These are phyloP conservation scores for Cryptosporidium andersoni DNA, from an alignment of 169 alveolate species.

Conservation along the genomic window DNA sequence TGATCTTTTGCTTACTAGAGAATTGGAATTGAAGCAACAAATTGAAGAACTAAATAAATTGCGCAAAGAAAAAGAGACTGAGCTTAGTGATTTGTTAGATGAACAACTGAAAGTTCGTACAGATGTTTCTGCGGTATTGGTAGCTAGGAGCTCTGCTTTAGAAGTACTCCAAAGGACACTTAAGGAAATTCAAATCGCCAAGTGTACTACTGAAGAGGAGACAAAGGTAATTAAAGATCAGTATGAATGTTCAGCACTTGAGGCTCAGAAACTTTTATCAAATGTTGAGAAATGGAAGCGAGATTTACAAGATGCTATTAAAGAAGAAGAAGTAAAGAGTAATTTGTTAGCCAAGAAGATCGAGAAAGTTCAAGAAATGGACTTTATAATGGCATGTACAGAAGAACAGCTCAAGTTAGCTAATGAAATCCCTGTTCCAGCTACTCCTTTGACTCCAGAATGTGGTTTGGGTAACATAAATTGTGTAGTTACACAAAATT, in stretches of 20 bases:
- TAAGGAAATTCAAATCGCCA: conserved; percentile 38
- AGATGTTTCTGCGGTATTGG: conserved; percentile 45
- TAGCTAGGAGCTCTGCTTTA: conserved; percentile 61
- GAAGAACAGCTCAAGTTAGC: conserved; percentile 5
- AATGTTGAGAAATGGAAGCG: conserved; percentile 14
- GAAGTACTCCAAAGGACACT: conserved; percentile 16
- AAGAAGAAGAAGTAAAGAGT: conserved; percentile 30
- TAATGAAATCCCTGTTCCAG: conserved; percentile 12
- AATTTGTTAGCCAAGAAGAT: conserved; percentile 8
- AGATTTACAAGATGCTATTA: conserved; percentile 21
- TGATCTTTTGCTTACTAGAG: conserved; percentile 18
- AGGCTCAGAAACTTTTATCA: conserved; percentile 38
- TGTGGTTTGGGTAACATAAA: too few species aligned
- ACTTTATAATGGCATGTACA: not conserved
- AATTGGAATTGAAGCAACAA: not conserved
- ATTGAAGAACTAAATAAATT: conserved; percentile 24
- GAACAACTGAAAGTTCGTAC: conserved; percentile 23
- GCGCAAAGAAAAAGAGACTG: conserved; percentile 3
- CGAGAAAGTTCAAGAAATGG: conserved; percentile 27
- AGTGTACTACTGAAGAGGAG: conserved; percentile 2
- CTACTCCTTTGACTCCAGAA: conserved; percentile 23
- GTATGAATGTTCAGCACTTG: not conserved
- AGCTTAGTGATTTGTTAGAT: not conserved
- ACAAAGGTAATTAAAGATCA: conserved; percentile 14
- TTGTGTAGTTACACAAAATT: too few species aligned